Conservation (phyloP, 306 rosid genomes). For the Inga leiocalycina region DNA sequence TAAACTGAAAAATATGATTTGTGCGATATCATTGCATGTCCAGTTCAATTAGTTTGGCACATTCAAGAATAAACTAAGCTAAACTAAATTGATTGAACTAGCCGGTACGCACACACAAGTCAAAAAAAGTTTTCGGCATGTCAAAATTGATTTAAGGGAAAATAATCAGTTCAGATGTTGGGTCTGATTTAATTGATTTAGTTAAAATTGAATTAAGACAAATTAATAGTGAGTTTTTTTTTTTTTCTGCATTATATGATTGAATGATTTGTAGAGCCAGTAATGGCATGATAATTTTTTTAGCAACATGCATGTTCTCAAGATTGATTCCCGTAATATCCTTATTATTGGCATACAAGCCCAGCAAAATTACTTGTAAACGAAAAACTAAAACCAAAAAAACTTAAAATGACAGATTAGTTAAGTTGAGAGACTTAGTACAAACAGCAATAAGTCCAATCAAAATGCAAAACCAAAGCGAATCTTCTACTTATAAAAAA, state of each 20-base stretch:
- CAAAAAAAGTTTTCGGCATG: neutral
- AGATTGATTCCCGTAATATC: neutral
- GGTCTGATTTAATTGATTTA: neutral
- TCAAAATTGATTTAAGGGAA: neutral
- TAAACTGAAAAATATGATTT: neutral
- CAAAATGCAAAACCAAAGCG: neutral
- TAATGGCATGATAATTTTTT: neutral
- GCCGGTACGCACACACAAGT: neutral
- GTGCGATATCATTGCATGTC: neutral
- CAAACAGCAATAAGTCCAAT: neutral
- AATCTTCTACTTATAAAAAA: neutral
- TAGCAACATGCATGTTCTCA: neutral
- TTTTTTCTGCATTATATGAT: neutral
- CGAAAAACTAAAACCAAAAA: neutral
- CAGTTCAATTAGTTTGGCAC: neutral
- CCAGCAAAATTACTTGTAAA: neutral
- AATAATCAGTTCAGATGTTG: neutral
- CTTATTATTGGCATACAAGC: neutral
- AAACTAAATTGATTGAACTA: neutral
- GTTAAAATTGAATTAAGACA: neutral
- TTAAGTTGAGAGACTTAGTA: neutral
- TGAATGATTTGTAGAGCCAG: neutral
- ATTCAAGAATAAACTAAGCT: neutral
- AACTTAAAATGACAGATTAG: neutral
- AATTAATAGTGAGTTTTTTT: neutral